phyloP scores from a whole-genome alignment of 1,284 basidiomycete species.

The Rhodofomes roseus region DNA sequence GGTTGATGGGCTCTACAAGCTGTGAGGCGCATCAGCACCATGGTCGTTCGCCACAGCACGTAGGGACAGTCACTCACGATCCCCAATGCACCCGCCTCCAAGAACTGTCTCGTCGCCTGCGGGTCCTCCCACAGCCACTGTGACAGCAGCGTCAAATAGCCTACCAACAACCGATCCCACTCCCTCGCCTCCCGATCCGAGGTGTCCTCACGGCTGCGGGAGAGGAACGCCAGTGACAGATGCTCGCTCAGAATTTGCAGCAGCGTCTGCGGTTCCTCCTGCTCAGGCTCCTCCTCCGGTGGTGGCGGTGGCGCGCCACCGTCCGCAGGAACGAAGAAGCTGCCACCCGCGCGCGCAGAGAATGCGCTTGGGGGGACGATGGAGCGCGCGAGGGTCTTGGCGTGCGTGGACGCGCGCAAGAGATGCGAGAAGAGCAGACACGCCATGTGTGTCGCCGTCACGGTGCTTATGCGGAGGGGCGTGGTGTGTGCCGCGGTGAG shows the following conservation, averaged over 20 bases:
- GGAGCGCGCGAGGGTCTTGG: conserved; percentile 75
- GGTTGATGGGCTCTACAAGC: conserved; percentile 94
- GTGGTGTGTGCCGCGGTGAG: conserved; percentile 53
- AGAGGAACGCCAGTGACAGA: conserved; percentile 64
- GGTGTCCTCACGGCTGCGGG: conserved; percentile 64
- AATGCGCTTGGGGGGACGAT: conserved; percentile 50
- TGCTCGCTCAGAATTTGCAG: conserved; percentile 74
- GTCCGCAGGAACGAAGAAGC: conserved; percentile 75
- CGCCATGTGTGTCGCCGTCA: conserved; percentile 65
- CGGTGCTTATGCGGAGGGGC: conserved; percentile 46
- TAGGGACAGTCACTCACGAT: conserved; percentile 57
- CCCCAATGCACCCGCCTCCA: conserved; percentile 87
- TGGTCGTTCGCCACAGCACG: background rate
- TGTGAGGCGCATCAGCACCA: conserved; percentile 25
- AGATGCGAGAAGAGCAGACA: conserved; percentile 70
- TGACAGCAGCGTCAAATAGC: conserved; percentile 79
- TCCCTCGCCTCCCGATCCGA: conserved; percentile 68
- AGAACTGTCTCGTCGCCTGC: conserved; percentile 81
- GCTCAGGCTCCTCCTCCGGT: conserved; percentile 35
- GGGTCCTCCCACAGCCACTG: conserved; percentile 99
- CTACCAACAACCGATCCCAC: conserved; percentile 89
- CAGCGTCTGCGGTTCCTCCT: conserved; percentile 63
- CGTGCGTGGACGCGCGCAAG: conserved; percentile 60
- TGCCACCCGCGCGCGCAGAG: conserved; percentile 33
- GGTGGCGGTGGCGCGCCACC: conserved; percentile 34